These are phyloP conservation scores for Vicia villosa DNA, from an alignment of 306 rosid species.

Conservation along the genomic window DNA sequence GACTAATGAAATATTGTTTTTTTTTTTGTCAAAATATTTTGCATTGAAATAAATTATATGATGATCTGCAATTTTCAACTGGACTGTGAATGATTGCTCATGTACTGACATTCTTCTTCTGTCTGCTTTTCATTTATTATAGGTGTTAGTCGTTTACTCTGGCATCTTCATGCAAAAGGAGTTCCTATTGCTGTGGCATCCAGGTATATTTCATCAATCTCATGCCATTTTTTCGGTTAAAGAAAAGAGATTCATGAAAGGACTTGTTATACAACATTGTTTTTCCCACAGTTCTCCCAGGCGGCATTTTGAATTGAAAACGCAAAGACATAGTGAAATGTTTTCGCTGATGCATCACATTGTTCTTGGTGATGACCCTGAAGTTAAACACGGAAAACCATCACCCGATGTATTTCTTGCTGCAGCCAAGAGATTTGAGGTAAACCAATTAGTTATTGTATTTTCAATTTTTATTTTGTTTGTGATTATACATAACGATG, in stretches of 20 bases:
- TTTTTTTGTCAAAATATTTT: too few relatives aligned
- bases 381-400: conserved; percentile 94
- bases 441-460: conserved; percentile 33
- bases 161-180: conserved; percentile 78
- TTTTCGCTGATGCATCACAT: conserved; percentile 92
- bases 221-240: neutral
- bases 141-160: conserved; percentile 82
- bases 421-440: conserved; percentile 96
- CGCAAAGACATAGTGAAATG: conserved; percentile 68
- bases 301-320: conserved; percentile 84
- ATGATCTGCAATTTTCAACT: too few relatives aligned
- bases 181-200: conserved; percentile 80
- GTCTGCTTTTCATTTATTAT: conserved; percentile 16
- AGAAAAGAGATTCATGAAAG: conserved; percentile 17
- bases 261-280: conserved; percentile 33
- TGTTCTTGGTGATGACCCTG: conserved; percentile 94
- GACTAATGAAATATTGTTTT: too few relatives aligned
- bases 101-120: conserved; percentile 18
- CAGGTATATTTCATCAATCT: conserved; percentile 51
- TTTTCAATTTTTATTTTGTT: conserved; percentile 20
- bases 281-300: conserved; percentile 66
- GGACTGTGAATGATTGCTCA: too few relatives aligned
- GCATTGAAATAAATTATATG: too few relatives aligned
- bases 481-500: conserved; percentile 20
- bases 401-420: conserved; percentile 85